A percentile compares a stretch with the other conserved stretches of the same genome.
Evolutionary conservation across 768 basidiomycete species (phyloP).

Genomic region (Leucocoprinus sp.): DNA sequence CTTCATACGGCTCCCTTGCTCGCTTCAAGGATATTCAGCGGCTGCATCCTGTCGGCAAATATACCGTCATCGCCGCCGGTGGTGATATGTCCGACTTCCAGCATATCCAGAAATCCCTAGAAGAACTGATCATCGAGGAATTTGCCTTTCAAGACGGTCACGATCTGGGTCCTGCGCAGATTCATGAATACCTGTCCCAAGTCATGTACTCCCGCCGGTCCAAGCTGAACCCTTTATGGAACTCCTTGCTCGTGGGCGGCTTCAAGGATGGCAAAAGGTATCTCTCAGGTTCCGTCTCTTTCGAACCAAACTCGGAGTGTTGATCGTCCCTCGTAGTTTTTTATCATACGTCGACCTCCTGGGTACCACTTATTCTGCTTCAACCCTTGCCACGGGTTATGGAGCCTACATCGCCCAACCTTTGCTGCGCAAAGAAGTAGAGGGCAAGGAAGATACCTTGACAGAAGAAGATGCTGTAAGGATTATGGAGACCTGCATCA

Average conservation of each 20-base stretch:
- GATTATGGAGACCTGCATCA: constrained; percentile 82
- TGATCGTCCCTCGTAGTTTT: constrained; percentile 49
- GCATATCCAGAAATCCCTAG: constrained; percentile 74
- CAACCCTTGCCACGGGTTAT: constrained; percentile 92
- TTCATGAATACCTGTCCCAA: constrained; percentile 87
- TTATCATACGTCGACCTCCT: constrained; percentile 90
- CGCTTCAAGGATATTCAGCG: constrained; percentile 93
- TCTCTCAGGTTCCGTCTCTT: constrained; percentile 18
- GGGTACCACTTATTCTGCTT: constrained; percentile 92
- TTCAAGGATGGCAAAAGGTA: constrained; percentile 79
- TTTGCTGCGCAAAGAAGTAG: constrained; percentile 82
- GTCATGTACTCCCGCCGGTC: constrained; percentile 85
- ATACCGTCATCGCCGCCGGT: constrained; percentile 84
- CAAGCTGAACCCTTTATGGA: constrained; percentile 94
- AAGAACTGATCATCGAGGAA: constrained; percentile 72
- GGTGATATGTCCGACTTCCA: constrained; percentile 99
- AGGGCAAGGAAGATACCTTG: constrained; percentile 66
- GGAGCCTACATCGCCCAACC: constrained; percentile 92
- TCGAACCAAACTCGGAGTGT: too few relatives aligned
- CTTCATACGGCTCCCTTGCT: constrained; percentile 95
- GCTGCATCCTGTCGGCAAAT: constrained; percentile 73
- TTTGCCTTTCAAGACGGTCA: constrained; percentile 79
- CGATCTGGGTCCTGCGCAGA: constrained; percentile 74
- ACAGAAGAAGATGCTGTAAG: constrained; percentile 72
- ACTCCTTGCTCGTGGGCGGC: constrained; percentile 87